These are phyloP conservation scores for Lichtheimia ornata DNA, from an alignment of 371 early-diverging fungal genomes.

Conservation along the genomic window DNA sequence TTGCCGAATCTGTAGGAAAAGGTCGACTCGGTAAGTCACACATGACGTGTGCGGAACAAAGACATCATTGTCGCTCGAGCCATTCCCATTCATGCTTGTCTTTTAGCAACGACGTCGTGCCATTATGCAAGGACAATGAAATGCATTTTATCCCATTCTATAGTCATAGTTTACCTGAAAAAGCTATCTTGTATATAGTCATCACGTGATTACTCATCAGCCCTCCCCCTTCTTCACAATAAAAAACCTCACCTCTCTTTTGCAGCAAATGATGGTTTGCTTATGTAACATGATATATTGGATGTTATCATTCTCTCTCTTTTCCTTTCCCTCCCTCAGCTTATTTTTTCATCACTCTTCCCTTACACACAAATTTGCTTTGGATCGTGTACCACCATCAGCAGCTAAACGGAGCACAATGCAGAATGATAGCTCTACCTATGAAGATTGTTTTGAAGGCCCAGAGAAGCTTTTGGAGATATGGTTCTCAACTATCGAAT, in stretches of 20 bases:
- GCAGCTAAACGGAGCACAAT: conserved; percentile 8
- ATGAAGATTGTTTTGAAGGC: conserved; percentile 77
- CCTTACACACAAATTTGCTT: not conserved
- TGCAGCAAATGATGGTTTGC: too few relatives aligned
- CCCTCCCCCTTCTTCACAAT: too few relatives aligned
- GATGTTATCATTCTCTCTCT: not conserved
- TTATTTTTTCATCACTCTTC: not conserved
- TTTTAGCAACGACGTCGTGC: too few relatives aligned
- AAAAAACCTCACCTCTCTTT: too few relatives aligned
- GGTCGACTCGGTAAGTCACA: not conserved
- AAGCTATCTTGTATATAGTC: too few relatives aligned
- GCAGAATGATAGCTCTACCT: conserved; percentile 38
- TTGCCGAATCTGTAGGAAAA: conserved; percentile 14
- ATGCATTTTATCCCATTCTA: too few relatives aligned
- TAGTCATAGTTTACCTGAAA: too few relatives aligned
- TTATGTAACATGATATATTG: too few relatives aligned
- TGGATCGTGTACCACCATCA: conserved; percentile 10
- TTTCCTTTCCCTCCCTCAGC: not conserved
- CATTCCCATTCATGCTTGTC: too few relatives aligned
- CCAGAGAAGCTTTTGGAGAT: conserved; percentile 96
- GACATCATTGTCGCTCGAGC: too few relatives aligned
- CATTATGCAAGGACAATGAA: too few relatives aligned
- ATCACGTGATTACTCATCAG: too few relatives aligned
- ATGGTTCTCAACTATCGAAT: conserved; percentile 44
- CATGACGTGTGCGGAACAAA: conserved; percentile 2